A percentile compares a stretch with the other conserved stretches of the same genome.
phyloP scores from a whole-genome alignment of 768 basidiomycete genomes.

The Rhizopogon vulgaris region DNA sequence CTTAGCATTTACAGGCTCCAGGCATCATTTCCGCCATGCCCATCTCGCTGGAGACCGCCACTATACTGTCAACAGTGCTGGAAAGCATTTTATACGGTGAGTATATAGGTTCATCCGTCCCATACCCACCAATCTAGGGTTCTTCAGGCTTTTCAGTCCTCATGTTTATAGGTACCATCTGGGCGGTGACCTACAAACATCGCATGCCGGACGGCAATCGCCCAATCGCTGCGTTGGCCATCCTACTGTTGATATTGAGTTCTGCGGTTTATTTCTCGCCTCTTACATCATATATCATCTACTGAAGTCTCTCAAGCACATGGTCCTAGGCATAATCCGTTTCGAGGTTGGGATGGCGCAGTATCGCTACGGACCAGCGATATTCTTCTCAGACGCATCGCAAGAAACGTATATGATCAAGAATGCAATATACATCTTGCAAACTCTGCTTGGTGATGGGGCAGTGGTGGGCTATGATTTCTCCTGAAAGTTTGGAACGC shows the following conservation, averaged over 20 bases:
- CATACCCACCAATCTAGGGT: too few relatives aligned
- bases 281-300: background rate
- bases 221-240: background rate
- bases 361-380: constrained; percentile 3
- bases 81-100: too few relatives aligned
- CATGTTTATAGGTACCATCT: constrained; percentile 3
- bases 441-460: background rate
- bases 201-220: background rate
- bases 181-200: constrained; percentile 2
- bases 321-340: constrained; percentile 8
- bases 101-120: too few relatives aligned
- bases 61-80: too few relatives aligned
- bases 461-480: too few relatives aligned
- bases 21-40: too few relatives aligned
- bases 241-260: too few relatives aligned
- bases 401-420: constrained; percentile 2
- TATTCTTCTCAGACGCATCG: too few relatives aligned
- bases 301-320: constrained; percentile 3
- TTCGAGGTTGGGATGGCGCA: constrained; percentile 11
- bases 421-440: constrained; percentile 10
- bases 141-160: too few relatives aligned
- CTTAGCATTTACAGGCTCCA: too few relatives aligned
- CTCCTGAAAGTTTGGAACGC: background rate
- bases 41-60: too few relatives aligned
- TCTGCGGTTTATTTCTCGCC: too few relatives aligned